Conservation (phyloP, 2,329 filamentous ascomycete genomes). For the Didymella segeticola region DNA sequence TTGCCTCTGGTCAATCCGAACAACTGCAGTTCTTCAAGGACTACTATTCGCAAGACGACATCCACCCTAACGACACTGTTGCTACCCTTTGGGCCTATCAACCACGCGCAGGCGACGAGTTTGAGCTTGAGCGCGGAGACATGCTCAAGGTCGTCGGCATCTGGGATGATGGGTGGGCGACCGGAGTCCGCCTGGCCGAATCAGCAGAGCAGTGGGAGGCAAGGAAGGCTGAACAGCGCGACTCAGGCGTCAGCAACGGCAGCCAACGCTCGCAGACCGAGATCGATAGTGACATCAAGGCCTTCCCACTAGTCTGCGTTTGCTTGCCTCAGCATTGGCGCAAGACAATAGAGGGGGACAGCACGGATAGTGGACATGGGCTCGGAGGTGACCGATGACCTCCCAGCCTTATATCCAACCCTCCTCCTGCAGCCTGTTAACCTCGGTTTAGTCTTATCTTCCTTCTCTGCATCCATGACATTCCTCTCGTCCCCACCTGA, state of each 20-base stretch:
- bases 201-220: constrained; percentile 88
- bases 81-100: constrained; percentile 96
- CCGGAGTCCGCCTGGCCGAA: constrained; percentile 82
- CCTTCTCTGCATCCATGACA: constrained; percentile 23
- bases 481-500: constrained; percentile 11
- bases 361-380: constrained; percentile 40
- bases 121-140: constrained; percentile 89
- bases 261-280: constrained; percentile 54
- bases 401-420: constrained; percentile 37
- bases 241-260: constrained; percentile 90
- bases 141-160: constrained; percentile 99
- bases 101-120: constrained; percentile 90
- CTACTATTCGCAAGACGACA: constrained; percentile 97
- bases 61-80: constrained; percentile 88
- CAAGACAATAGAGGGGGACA: constrained; percentile 92
- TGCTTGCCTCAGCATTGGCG: constrained; percentile 95
- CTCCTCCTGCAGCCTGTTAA: constrained; percentile 31
- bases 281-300: constrained; percentile 83
- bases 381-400: constrained; percentile 44
- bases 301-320: constrained; percentile 95
- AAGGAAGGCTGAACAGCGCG: constrained; percentile 77
- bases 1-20: constrained; percentile 90
- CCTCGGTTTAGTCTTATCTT: constrained; percentile 32
- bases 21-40: constrained; percentile 97
- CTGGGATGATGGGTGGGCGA: constrained; percentile 99